Evolutionary conservation across 257 asterid genomes (phyloP), one percentile per base, ranked within the genome.

Genomic region (Jasminum sambac): DNA sequence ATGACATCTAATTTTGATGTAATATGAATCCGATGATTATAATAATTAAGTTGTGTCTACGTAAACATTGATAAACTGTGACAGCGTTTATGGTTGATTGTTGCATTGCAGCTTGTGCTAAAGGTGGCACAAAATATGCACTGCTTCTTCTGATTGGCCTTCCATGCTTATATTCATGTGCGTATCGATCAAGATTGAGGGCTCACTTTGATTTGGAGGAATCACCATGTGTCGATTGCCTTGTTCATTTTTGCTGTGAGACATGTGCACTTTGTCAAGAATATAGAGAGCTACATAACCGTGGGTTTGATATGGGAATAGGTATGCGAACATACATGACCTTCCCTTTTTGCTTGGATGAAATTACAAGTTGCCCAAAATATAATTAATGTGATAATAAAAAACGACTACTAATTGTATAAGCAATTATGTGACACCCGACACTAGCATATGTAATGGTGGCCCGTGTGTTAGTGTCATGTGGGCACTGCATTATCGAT

Each of bases 261-360:
- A 24, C 39, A 11, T 60, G 65, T 60, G 65, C 65, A 30, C 40
- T 60, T 60, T 60, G 65, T 25, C 65, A 60, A 60, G 65, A 60
- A 60, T 60, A 60, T 37, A 60, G 40, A 25, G 65, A 60, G 65
- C 65, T 60, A 6, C 36, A 60, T 11, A 24, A 26, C 3, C 65
- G 65, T 60, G 65, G 65, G 25, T 30, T 60, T 60, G 65, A 60
- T 60, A 60, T 60, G 65, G 65, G 38, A 24, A 60, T 60, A 11
- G 40, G 65, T 60, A 10, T 6, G 24, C 6, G 7, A 7, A 39
- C 11, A 39, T 10, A 8, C 11, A 8, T 46, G 0, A 5, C 7
- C 11, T 17, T 48, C 11, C 59, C 25, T 3, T 8, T 30, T 30
- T 30, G 36, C 4, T 30, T 30, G 36, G 36, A 30, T 30, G 4